Percentiles rank a stretch among this genome's conserved stretches.
These are phyloP conservation scores for Ascochyta pisi DNA, from an alignment of 2,329 filamentous ascomycete species.

Conservation along the genomic window DNA sequence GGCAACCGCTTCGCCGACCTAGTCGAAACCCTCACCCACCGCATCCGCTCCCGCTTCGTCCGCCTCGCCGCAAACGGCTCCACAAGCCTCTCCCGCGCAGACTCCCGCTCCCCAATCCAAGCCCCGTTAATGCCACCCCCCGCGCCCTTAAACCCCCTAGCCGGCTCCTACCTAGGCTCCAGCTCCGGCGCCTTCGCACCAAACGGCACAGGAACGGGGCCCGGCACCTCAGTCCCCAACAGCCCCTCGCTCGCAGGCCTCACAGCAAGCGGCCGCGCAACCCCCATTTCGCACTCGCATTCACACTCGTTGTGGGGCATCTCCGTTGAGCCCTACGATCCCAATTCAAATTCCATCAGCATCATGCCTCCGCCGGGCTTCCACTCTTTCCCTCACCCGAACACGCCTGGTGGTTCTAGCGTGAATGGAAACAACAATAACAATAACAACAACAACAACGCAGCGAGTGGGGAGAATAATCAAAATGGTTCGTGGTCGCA, in stretches of 20 bases:
- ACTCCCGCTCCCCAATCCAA: constrained; percentile 35
- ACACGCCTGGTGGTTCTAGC: constrained; percentile 15
- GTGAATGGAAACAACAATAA: constrained; percentile 5
- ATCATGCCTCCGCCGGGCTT: constrained; percentile 58
- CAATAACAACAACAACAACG: constrained; percentile 18
- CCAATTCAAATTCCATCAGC: constrained; percentile 50
- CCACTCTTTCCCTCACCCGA: constrained; percentile 9
- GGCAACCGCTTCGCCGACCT: constrained; percentile 85
- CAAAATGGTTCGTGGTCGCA: constrained; percentile 14
- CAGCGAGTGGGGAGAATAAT: constrained; percentile 19
- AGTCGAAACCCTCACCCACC: constrained; percentile 77
- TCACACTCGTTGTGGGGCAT: constrained; percentile 53
- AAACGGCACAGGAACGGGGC: constrained; percentile 22
- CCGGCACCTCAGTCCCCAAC: constrained; percentile 30
- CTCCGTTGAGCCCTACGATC: constrained; percentile 53
- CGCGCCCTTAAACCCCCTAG: constrained; percentile 24
- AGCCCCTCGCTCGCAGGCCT: constrained; percentile 33
- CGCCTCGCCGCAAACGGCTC: constrained; percentile 61
- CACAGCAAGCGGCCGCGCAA: constrained; percentile 41
- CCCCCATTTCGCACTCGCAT: constrained; percentile 41
- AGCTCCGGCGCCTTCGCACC: constrained; percentile 1
- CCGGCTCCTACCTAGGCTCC: constrained; percentile 23
- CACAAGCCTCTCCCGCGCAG: constrained; percentile 48
- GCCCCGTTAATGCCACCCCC: constrained; percentile 47
- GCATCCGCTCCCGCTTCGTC: constrained; percentile 74